Base-by-base conservation (phyloP, 2,329 filamentous ascomycete genomes). In the Sporothrix inflata region DNA sequence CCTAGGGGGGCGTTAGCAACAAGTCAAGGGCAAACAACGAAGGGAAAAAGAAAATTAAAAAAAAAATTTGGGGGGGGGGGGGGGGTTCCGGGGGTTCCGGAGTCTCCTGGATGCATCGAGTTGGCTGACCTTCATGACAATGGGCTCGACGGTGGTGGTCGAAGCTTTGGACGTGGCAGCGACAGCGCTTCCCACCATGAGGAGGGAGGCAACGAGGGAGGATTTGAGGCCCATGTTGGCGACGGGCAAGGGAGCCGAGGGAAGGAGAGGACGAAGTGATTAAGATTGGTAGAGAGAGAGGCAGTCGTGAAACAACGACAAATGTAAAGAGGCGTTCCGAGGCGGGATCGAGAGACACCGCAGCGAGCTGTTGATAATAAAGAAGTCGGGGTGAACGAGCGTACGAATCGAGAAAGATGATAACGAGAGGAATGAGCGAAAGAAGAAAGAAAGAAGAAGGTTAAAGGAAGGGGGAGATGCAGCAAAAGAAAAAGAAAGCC, bases 101-200 rank as follows among this genome's bases (percentile, higher is more conserved):
- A 3, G 4, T 27, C 21, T 21, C 24, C 51, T 12, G 51, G 11
- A 55, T 55, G 24, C 24, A 38, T 61, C 14, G 16, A 5, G 30
- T 21, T 16, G 60, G n/a, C 75, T 65, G 27, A 91, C 90, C 88
- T 94, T 94, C 85, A 90, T 89, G 77, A 89, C 82, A 77, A 92
- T 90, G 74, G 89, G 85, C 76, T 89, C 82, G 38, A 88, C 79
- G 73, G 84, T 70, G 24, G 42, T 49, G 4, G 63, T 38, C 27
- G 65, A 51, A 34, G 60, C 60, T 21, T 63, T 63, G 11, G 65
- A 51, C 16, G 61, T 63, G 42, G 72, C 82, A 69, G 82, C 82
- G 40, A 51, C 42, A 1, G 83, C 77, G 75, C 82, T 80, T 70
- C 83, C 82, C 73, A 83, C 77, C 74, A 80, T 73, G 71, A 80